These are phyloP conservation scores for Paecilomyces formosus DNA, from an alignment of 2,329 filamentous ascomycete genomes.

Conservation along the genomic window DNA sequence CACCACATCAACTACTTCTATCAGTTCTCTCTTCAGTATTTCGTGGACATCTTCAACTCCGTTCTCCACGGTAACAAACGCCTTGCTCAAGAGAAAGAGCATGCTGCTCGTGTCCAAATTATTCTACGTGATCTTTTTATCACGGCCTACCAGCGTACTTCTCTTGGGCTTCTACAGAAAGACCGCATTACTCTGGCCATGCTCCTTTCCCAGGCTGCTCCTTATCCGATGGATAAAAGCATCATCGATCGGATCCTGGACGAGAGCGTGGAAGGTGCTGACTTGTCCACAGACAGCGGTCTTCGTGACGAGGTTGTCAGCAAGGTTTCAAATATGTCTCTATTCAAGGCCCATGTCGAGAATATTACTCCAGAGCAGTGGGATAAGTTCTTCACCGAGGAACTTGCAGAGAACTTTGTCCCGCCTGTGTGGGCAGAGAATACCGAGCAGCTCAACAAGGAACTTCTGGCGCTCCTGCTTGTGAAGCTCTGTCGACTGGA, in stretches of 20 bases:
- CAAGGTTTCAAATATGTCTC: slow-evolving; percentile 59
- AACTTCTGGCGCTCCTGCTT: slow-evolving; percentile 75
- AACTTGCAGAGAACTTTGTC: slow-evolving; percentile 77
- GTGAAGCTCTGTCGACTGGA: slow-evolving; percentile 95
- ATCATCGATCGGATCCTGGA: slow-evolving; percentile 84
- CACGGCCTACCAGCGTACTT: slow-evolving; percentile 88
- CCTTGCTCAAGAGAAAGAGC: slow-evolving; percentile 61
- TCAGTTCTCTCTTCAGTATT: slow-evolving; percentile 97
- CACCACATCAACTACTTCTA: slow-evolving; percentile 99
- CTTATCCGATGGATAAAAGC: slow-evolving; percentile 87
- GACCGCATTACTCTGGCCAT: slow-evolving; percentile 92
- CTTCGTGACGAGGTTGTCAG: slow-evolving; percentile 61
- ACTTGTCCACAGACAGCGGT: slow-evolving; percentile 63
- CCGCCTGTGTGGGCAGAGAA: slow-evolving; percentile 66
- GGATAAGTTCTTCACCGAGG: slow-evolving; percentile 76
- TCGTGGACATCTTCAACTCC: slow-evolving; percentile 92
- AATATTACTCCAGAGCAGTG: slow-evolving; percentile 57
- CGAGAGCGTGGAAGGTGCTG: slow-evolving; percentile 63
- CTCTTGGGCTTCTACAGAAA: slow-evolving; percentile 82
- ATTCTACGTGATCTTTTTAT: slow-evolving; percentile 90
- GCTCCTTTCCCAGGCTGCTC: slow-evolving; percentile 90
- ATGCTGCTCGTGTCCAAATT: slow-evolving; percentile 74
- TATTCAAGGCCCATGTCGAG: slow-evolving; percentile 67
- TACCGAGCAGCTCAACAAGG: slow-evolving; percentile 61
- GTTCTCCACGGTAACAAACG: slow-evolving; percentile 77